Conservation (phyloP, 2,329 filamentous ascomycete species). For the Ceratocystis destructans region DNA sequence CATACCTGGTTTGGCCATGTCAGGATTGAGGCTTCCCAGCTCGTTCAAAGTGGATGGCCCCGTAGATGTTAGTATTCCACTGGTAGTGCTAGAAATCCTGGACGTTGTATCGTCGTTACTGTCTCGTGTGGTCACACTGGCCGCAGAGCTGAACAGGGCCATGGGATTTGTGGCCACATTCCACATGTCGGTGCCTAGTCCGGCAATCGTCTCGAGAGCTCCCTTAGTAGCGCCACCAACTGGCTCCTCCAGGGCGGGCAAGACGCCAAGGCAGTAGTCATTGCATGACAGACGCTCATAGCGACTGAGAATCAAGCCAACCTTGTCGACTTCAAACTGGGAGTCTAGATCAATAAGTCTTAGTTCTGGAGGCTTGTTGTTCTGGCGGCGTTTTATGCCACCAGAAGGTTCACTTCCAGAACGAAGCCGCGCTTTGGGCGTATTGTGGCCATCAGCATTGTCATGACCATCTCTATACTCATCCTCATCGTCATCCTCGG, state of each 20-base stretch:
- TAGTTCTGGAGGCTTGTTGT: constrained; percentile 74
- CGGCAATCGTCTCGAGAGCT: constrained; percentile 62
- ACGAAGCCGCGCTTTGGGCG: constrained; percentile 24
- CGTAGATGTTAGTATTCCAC: constrained; percentile 12
- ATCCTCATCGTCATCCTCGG: constrained; percentile 53
- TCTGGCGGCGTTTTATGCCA: constrained; percentile 56
- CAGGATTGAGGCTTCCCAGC: constrained; percentile 32
- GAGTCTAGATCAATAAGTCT: constrained; percentile 80
- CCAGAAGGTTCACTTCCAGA: constrained; percentile 46
- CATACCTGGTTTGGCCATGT: constrained; percentile 41
- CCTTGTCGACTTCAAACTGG: constrained; percentile 76
- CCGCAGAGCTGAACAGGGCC: constrained; percentile 72
- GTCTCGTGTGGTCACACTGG: constrained; percentile 53
- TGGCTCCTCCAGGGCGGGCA: constrained; percentile 52
- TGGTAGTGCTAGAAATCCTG: constrained; percentile 29
- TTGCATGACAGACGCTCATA: constrained; percentile 75
- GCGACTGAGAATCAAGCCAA: constrained; percentile 71
- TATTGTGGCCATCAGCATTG: constrained; percentile 21
- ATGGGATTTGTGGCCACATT: constrained; percentile 82
- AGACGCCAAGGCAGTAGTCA: constrained; percentile 79
- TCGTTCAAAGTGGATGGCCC: constrained; percentile 24
- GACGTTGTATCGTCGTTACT: constrained; percentile 45
- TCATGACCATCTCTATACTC: background rate
- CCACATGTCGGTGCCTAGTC: constrained; percentile 65
- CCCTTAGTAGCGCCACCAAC: constrained; percentile 40